Evolutionary conservation across 768 basidiomycete species (phyloP), one percentile per base, ranked within the genome.

Genomic region (Russula sp.): DNA sequence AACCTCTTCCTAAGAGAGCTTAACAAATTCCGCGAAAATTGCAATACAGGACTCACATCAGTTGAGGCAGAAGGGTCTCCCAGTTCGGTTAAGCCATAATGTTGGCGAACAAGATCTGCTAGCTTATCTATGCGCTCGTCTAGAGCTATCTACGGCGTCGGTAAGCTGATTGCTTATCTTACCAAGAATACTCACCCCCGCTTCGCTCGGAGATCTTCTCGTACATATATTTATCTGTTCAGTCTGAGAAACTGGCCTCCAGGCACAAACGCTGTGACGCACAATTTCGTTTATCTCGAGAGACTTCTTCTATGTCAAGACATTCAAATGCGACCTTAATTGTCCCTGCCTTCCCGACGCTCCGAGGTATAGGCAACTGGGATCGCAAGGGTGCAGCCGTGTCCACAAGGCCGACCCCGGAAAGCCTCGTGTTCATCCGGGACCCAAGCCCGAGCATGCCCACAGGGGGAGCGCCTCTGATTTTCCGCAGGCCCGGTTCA

Each of bases 41-140:
- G 22, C n/a, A 39, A 7, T 22, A 14, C 8, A 1, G 9, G 3
- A 67, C 73, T 40, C 51, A 82, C 84, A 72, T 86, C 84, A 7
- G 82, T 81, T 2, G 77, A 75, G 22, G 77, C 75, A n/a, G 76
- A 72, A 0, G 88, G 95, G 71, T 98, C 94, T 0, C 87, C 87
- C 13, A 96, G 74, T 13, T 96, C 94, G 44, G 77, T 71, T 9
- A 95, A 72, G 1, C 79, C 77, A 72, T 95, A 96, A 64, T 88
- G 82, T 48, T 79, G 80, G 66, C 80, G 80, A 59, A 98, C 78
- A 18, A 87, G 77, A 47, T 89, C 87, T 2, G 85, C 90, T 62
- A 90, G 85, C 51, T 94, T 88, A 66, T 97, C 91, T 70, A 99
- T 96, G 61, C 86, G 77, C 61, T 87, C 84, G 69, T 98, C 95